Conservation (phyloP, 345 rosid species). For the Pistacia integerrima region DNA sequence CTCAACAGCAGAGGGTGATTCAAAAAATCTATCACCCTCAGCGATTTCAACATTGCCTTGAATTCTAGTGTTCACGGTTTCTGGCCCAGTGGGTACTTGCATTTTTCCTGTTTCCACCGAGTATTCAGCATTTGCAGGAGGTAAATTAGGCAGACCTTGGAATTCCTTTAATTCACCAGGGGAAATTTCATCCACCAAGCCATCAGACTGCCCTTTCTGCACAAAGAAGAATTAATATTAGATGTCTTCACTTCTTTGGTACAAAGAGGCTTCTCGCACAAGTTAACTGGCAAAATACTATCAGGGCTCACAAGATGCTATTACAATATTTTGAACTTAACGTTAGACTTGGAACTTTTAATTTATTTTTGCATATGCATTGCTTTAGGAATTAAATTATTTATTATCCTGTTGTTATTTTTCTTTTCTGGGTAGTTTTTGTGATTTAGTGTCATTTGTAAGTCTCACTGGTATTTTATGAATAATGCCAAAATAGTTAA, state of each 20-base stretch:
- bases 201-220: slow-evolving; percentile 35
- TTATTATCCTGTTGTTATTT: no score
- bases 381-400: background rate
- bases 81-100: slow-evolving; percentile 27
- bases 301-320: background rate
- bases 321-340: no score
- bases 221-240: slow-evolving; percentile 14
- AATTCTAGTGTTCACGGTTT: slow-evolving; percentile 11
- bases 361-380: background rate
- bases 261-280: background rate
- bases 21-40: slow-evolving; percentile 37
- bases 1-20: slow-evolving; percentile 40
- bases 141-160: background rate
- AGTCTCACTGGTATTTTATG: no score
- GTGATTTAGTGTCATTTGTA: no score
- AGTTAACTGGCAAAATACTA: background rate
- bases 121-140: slow-evolving; percentile 28
- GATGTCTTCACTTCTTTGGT: background rate
- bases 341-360: no score
- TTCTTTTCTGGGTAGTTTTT: no score
- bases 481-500: no score
- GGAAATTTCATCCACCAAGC: slow-evolving; percentile 16
- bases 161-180: slow-evolving; percentile 20
- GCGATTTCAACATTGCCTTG: slow-evolving; percentile 28
- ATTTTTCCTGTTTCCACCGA: slow-evolving; percentile 26